phyloP scores from a whole-genome alignment of 441 rosid genomes.

The Biscutella laevigata region DNA sequence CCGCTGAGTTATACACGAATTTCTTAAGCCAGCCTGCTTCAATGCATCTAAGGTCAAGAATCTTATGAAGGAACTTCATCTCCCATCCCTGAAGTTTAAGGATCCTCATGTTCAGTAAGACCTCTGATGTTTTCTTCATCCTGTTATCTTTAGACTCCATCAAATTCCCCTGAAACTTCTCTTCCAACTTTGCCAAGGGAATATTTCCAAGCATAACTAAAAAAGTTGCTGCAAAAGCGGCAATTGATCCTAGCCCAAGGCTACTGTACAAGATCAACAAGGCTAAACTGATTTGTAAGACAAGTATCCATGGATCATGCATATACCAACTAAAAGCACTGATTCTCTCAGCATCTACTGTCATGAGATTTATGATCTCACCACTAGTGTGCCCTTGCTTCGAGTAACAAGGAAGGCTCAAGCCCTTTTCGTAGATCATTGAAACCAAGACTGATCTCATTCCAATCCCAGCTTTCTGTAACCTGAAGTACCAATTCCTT shows the following conservation, averaged over 20 bases:
- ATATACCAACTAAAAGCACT: slow-evolving; percentile 43
- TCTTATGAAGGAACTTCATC: slow-evolving; percentile 32
- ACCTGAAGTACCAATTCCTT: slow-evolving; percentile 41
- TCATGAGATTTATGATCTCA: slow-evolving; percentile 45
- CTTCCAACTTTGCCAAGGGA: slow-evolving; percentile 39
- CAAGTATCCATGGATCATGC: slow-evolving; percentile 50
- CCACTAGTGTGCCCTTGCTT: slow-evolving; percentile 39
- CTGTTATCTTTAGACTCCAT: slow-evolving; percentile 38
- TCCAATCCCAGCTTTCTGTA: slow-evolving; percentile 36
- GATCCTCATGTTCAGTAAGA: slow-evolving; percentile 36
- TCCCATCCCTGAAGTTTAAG: slow-evolving; percentile 50
- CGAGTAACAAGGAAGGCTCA: slow-evolving; percentile 40
- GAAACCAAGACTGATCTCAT: slow-evolving; percentile 35
- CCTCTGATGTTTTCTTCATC: slow-evolving; percentile 39
- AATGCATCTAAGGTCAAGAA: slow-evolving; percentile 28
- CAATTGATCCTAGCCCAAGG: slow-evolving; percentile 43
- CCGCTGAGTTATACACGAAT: slow-evolving; percentile 28
- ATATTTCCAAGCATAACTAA: slow-evolving; percentile 33
- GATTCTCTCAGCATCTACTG: slow-evolving; percentile 47
- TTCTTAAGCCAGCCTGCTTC: slow-evolving; percentile 36
- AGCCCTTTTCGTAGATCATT: slow-evolving; percentile 41
- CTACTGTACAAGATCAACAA: slow-evolving; percentile 39
- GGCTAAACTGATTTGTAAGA: slow-evolving; percentile 42
- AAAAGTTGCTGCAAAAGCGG: slow-evolving; percentile 33
- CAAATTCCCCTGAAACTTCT: slow-evolving; percentile 33